Conservation (phyloP, 2,329 filamentous ascomycete species). For the Celoporthe dispersa region DNA sequence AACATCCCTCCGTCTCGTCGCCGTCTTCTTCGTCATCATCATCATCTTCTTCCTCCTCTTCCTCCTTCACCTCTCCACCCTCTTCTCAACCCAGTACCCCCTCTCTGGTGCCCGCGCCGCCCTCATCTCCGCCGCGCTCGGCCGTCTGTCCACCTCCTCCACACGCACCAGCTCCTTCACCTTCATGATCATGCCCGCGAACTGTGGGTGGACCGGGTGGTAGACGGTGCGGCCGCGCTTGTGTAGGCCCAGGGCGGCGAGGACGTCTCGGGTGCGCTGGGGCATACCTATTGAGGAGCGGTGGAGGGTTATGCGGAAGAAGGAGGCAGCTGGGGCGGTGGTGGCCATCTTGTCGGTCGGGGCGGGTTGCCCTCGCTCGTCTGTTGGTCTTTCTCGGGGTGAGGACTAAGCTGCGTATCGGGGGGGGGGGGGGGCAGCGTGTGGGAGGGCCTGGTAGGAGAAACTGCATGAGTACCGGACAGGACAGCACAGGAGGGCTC, state of each 20-base stretch:
- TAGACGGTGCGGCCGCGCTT: conserved; percentile 88
- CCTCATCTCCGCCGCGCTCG: conserved; percentile 72
- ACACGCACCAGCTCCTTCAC: conserved; percentile 92
- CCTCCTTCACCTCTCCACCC: conserved; percentile 39
- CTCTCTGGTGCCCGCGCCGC: conserved; percentile 73
- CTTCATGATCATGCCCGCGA: conserved; percentile 89
- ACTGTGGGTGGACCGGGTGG: conserved; percentile 78
- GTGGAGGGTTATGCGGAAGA: conserved; percentile 89
- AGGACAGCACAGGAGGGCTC: background rate
- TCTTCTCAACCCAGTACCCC: conserved; percentile 79
- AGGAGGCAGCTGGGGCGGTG: conserved; percentile 61
- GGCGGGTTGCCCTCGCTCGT: background rate
- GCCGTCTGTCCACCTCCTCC: conserved; percentile 69
- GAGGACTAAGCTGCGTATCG: too few relatives aligned
- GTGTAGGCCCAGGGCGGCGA: conserved; percentile 82
- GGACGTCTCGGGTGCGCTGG: conserved; percentile 75
- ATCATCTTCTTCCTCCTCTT: conserved; percentile 31
- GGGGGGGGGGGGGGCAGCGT: background rate
- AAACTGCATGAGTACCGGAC: background rate
- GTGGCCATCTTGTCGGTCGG: conserved; percentile 2
- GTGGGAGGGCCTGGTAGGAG: background rate
- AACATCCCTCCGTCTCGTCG: too few relatives aligned
- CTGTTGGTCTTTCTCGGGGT: background rate
- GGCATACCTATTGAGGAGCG: conserved; percentile 90
- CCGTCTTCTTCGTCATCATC: conserved; percentile 5